phyloP scores from a whole-genome alignment of 2,329 filamentous ascomycete species.

The Aspergillus sp. region DNA sequence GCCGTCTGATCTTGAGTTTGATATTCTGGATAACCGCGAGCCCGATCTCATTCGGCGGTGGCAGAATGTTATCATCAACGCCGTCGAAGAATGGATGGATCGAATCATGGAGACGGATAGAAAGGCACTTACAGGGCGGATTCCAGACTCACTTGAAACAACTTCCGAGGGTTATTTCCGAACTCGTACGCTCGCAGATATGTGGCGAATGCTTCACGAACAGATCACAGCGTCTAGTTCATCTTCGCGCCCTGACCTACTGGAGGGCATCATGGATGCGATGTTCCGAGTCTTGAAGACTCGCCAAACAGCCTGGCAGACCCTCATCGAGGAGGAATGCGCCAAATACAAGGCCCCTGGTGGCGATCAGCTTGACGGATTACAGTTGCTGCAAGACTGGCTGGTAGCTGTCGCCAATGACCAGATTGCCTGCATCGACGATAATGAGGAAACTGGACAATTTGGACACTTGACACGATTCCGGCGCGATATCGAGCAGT shows the following conservation, averaged over 20 bases:
- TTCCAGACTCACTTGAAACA: slow-evolving; percentile 76
- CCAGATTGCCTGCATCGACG: slow-evolving; percentile 97
- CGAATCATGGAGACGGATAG: slow-evolving; percentile 82
- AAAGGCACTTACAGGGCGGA: slow-evolving; percentile 76
- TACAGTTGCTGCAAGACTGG: slow-evolving; percentile 81
- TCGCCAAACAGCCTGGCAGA: slow-evolving; percentile 83
- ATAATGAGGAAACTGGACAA: slow-evolving; percentile 71
- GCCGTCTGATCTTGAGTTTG: slow-evolving; percentile 73
- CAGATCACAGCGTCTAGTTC: slow-evolving; percentile 83
- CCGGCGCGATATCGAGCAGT: slow-evolving; percentile 74
- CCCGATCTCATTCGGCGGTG: slow-evolving; percentile 90
- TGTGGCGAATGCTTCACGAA: slow-evolving; percentile 97
- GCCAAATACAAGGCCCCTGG: slow-evolving; percentile 63
- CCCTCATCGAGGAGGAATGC: slow-evolving; percentile 83
- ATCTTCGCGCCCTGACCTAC: slow-evolving; percentile 83
- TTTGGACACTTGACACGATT: slow-evolving; percentile 84
- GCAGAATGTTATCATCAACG: slow-evolving; percentile 89
- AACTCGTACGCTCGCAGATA: slow-evolving; percentile 85
- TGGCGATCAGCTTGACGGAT: slow-evolving; percentile 59
- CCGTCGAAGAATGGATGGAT: slow-evolving; percentile 96
- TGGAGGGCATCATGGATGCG: slow-evolving; percentile 91
- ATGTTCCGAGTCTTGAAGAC: slow-evolving; percentile 86
- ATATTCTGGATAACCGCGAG: slow-evolving; percentile 87
- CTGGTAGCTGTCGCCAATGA: slow-evolving; percentile 96
- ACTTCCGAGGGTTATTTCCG: slow-evolving; percentile 90